Percentiles rank a stretch among this genome's conserved stretches.
phyloP scores from a whole-genome alignment of 2,329 filamentous ascomycete genomes.

The Aspergillus viridinutans region DNA sequence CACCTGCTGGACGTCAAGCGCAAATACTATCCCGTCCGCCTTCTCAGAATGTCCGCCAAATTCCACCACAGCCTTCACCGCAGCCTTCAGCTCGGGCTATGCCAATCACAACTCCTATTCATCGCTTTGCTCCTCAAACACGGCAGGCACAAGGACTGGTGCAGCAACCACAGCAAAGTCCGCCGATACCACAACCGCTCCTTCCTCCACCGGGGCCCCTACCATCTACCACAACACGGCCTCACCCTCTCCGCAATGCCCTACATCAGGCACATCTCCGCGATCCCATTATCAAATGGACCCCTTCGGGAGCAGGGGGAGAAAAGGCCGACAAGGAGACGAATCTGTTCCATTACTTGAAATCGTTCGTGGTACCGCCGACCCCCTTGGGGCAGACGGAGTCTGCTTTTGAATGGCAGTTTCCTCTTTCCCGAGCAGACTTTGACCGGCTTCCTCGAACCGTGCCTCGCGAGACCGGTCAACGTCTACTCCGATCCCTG shows the following conservation, averaged over 20 bases:
- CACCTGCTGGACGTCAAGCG: not conserved
- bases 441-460: constrained; percentile 30
- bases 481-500: constrained; percentile 30
- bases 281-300: constrained; percentile 46
- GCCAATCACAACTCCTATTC: not conserved
- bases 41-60: not conserved
- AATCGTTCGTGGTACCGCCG: constrained; percentile 28
- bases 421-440: constrained; percentile 31
- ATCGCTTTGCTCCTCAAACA: not conserved
- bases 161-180: not conserved
- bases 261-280: constrained; percentile 58
- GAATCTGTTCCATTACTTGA: constrained; percentile 35
- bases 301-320: constrained; percentile 16
- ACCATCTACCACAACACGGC: constrained; percentile 37
- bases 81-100: not conserved
- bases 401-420: constrained; percentile 29
- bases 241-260: constrained; percentile 45
- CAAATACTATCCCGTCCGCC: not conserved
- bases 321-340: constrained; percentile 20
- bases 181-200: constrained; percentile 11
- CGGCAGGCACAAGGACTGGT: not conserved
- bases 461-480: constrained; percentile 11
- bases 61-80: not conserved
- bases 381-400: constrained; percentile 22
- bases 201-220: constrained; percentile 34